Evolutionary conservation across 202 grass and related monocot genomes (phyloP).

Genomic region (Sporobolus alterniflorus): DNA sequence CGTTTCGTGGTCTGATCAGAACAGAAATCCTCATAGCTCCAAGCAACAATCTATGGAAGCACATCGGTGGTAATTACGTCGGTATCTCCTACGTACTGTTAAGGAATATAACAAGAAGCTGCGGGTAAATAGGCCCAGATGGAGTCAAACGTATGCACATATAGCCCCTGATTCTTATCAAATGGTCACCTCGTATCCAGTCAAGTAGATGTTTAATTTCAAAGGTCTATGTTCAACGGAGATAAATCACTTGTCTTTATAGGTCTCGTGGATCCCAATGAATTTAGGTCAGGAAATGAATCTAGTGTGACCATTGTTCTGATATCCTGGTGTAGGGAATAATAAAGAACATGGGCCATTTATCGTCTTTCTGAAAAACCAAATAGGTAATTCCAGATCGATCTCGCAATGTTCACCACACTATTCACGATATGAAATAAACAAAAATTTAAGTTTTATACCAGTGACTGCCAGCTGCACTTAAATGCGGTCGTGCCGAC

Average conservation of each 20-base stretch:
- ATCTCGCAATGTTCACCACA: neutral
- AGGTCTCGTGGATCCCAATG: neutral
- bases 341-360: neutral
- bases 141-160: neutral
- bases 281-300: slow-evolving; percentile 22
- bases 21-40: slow-evolving; percentile 12
- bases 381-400: neutral
- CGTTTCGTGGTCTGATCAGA: slow-evolving; percentile 28
- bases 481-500: neutral
- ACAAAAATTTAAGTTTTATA: neutral
- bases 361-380: neutral
- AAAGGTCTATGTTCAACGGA: neutral
- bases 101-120: slow-evolving; percentile 8
- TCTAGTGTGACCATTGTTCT: neutral
- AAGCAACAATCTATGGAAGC: neutral
- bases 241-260: neutral
- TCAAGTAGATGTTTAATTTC: neutral
- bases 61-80: neutral
- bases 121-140: neutral
- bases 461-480: neutral
- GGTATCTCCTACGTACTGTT: neutral
- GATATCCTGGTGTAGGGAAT: too few species aligned
- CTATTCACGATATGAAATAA: neutral
- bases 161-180: neutral
- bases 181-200: neutral